Conservation (phyloP, 2,329 filamentous ascomycete species). For the Thelonectria olida region DNA sequence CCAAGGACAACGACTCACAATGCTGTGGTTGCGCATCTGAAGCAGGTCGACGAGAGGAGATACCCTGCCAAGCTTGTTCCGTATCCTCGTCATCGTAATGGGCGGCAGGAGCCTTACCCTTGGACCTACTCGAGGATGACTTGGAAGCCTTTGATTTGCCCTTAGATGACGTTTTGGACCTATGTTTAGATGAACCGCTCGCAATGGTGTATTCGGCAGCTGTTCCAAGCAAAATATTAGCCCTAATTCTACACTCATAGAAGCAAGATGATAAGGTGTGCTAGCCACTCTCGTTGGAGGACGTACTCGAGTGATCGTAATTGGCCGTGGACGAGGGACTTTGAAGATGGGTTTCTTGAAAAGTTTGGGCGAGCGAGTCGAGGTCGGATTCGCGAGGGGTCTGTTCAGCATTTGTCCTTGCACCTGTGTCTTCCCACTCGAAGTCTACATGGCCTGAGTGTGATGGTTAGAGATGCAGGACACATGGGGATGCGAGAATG, state of each 20-base stretch:
- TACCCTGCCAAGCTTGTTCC: slow-evolving; percentile 6
- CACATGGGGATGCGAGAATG: not conserved
- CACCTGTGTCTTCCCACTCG: slow-evolving; percentile 36
- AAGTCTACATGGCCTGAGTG: slow-evolving; percentile 35
- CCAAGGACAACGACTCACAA: slow-evolving; percentile 7
- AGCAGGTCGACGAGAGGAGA: not conserved
- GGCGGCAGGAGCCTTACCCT: slow-evolving; percentile 32
- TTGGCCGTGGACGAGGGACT: slow-evolving; percentile 23
- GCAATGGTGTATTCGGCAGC: slow-evolving; percentile 31
- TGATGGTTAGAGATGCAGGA: slow-evolving; percentile 15
- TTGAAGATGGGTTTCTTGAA: slow-evolving; percentile 32
- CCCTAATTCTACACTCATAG: not conserved
- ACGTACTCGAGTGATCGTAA: slow-evolving; percentile 36
- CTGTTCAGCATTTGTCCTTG: slow-evolving; percentile 20
- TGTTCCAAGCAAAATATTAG: slow-evolving; percentile 24
- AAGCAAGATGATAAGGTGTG: too few species aligned
- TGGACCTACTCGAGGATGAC: slow-evolving; percentile 26
- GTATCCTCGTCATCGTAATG: slow-evolving; percentile 28
- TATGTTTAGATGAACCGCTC: slow-evolving; percentile 25
- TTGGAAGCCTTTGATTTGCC: slow-evolving; percentile 21
- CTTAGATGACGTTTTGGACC: slow-evolving; percentile 30
- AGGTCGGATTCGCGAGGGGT: slow-evolving; percentile 38
- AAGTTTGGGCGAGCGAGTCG: slow-evolving; percentile 35
- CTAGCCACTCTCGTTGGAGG: not conserved
- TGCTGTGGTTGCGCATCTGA: not conserved